Base-by-base conservation (phyloP, 768 basidiomycete genomes). In the Trametes punicea region DNA sequence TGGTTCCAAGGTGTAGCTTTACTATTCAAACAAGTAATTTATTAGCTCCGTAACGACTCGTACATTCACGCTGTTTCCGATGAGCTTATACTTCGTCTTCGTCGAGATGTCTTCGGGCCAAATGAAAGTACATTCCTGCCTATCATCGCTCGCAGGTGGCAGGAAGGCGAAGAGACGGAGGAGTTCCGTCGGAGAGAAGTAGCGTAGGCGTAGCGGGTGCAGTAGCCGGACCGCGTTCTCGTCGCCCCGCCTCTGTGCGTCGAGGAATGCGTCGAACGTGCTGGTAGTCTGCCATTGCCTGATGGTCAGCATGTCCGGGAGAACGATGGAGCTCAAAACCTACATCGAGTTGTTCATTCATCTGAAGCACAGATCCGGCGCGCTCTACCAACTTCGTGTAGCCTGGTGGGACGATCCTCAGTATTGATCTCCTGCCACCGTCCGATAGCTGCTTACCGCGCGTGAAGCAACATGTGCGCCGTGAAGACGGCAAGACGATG, bases 1-100 rank as follows among this genome's bases (percentile, higher is more conserved):
- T n/a, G n/a, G n/a, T n/a, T n/a, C n/a, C n/a, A n/a, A n/a, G n/a
- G n/a, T n/a, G n/a, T n/a, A n/a, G n/a, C 40, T 7, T 20, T 23
- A 16, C 36, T 44, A 60, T 42, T 55, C 61, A 55, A 82, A 81
- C 39, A 91, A 70, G 69, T 84, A 87, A 36, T 75, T 68, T 38
- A 91, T 77, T 48, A 90, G 72, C 56, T 75, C 71, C 47, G 78
- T 75, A 0, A 92, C 83, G 10, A 91, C 89, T 53, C 74, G 74
- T 6, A 91, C 87, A 68, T 92, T 92, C 7, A 92, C 83, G 54
- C 89, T 90, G 68, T 92, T 93, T 16, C 90, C 90, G 51, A 92
- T 85, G 26, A 91, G 73, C 44, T 82, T 78, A 61, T 92, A 91
- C 65, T 83, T 85, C 9, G 85, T 81, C 69, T 88, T 90, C 1